These are phyloP conservation scores for Phaffia rhodozyma DNA, from an alignment of 1,284 basidiomycete species.

Conservation along the genomic window DNA sequence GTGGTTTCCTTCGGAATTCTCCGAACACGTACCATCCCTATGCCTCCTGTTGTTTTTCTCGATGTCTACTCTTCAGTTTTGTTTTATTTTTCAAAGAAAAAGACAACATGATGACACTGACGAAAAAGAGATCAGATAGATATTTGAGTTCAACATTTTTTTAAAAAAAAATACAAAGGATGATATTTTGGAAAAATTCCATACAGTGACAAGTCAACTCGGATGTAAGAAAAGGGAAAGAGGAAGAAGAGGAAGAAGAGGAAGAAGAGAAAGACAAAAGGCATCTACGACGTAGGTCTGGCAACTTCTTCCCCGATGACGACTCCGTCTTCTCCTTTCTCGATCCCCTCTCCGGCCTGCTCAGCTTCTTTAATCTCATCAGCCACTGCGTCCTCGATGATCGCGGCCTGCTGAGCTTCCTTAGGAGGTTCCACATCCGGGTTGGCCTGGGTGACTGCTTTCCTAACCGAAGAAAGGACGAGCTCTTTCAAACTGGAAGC, in stretches of 20 bases:
- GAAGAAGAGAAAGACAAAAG: background rate
- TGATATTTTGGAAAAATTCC: background rate
- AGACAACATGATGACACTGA: background rate
- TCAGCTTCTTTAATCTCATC: slow-evolving; percentile 17
- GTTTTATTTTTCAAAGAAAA: background rate
- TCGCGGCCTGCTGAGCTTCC: slow-evolving; percentile 39
- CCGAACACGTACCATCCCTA: no score
- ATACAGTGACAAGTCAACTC: background rate
- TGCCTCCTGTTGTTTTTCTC: no score
- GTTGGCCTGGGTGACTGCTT: slow-evolving; percentile 37
- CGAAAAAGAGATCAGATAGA: background rate
- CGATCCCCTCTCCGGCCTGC: slow-evolving; percentile 2
- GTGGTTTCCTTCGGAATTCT: no score
- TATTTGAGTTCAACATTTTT: background rate
- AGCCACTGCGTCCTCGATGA: slow-evolving; percentile 66
- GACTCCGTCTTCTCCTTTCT: background rate
- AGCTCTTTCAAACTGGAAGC: slow-evolving; percentile 53
- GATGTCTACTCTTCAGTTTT: no score
- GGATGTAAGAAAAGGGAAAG: background rate
- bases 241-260: background rate
- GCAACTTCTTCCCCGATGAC: background rate
- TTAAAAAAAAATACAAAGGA: background rate
- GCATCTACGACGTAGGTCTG: background rate
- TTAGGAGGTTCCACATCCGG: background rate
- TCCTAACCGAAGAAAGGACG: slow-evolving; percentile 63